phyloP scores from a whole-genome alignment of 1,284 basidiomycete species.

The Takashimella koratensis region DNA sequence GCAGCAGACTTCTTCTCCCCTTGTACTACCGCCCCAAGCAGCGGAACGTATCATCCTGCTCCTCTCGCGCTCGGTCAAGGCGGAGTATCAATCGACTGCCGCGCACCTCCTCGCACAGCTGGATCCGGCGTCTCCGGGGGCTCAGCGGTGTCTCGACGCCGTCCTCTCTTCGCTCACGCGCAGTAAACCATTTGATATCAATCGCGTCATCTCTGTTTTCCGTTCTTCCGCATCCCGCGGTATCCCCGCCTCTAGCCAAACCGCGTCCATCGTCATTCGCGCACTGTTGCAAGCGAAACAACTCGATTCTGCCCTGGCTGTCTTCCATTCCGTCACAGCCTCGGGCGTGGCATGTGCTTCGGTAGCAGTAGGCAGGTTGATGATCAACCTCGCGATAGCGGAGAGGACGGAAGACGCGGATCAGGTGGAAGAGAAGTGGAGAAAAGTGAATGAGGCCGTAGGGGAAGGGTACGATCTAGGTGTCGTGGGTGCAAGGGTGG shows the following conservation, averaged over 20 bases:
- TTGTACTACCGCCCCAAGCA: constrained; percentile 7
- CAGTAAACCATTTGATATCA: neutral
- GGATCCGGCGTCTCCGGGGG: constrained; percentile 1
- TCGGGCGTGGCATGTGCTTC: constrained; percentile 15
- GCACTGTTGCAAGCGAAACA: constrained; percentile 21
- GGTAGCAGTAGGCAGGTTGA: constrained; percentile 25
- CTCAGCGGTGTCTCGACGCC: constrained; percentile 9
- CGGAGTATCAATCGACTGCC: constrained; percentile 9
- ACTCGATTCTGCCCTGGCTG: constrained; percentile 16
- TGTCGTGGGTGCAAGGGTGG: constrained; percentile 28
- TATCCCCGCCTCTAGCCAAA: constrained; percentile 14
- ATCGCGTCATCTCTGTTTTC: constrained; percentile 8
- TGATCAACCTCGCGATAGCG: constrained; percentile 23
- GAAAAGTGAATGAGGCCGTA: constrained; percentile 3
- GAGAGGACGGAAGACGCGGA: constrained; percentile 22
- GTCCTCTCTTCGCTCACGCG: constrained; percentile 17
- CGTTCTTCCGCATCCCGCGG: neutral
- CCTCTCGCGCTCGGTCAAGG: constrained; percentile 16
- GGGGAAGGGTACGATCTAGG: constrained; percentile 20
- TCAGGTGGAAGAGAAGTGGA: constrained; percentile 23
- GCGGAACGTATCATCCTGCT: constrained; percentile 13
- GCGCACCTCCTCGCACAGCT: constrained; percentile 6
- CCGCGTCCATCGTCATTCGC: constrained; percentile 18
- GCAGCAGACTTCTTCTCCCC: neutral
- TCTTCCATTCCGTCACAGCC: constrained; percentile 18